phyloP scores from a whole-genome alignment of 139 green algal species.

The Closterium sp. region DNA sequence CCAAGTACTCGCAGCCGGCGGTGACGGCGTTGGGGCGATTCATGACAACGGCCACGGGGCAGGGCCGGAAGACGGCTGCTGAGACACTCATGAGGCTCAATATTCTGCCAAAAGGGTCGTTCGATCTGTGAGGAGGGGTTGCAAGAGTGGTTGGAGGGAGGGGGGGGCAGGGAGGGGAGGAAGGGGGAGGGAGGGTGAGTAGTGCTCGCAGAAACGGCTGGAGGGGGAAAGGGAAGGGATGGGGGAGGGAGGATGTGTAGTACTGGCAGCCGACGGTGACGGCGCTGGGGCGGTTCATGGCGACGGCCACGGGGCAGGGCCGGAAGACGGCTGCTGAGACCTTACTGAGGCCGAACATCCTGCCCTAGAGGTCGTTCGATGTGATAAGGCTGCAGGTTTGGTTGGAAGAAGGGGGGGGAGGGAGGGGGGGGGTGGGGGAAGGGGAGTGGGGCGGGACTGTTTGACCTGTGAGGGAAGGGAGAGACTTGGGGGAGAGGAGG shows the following conservation, averaged over 20 bases:
- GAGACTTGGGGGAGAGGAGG: neutral
- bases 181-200: no score
- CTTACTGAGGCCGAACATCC: conserved; percentile 12
- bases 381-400: neutral
- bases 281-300: conserved; percentile 19
- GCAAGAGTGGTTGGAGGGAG: neutral
- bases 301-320: conserved; percentile 2
- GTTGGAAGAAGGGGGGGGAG: neutral
- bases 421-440: neutral
- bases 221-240: no score
- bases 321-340: conserved; percentile 12
- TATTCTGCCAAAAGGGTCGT: conserved; percentile 7
- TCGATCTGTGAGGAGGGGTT: neutral
- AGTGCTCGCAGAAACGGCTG: no score
- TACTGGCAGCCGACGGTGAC: conserved; percentile 14
- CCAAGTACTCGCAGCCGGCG: conserved; percentile 27
- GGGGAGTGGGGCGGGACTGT: neutral
- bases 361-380: conserved; percentile 13
- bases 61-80: conserved; percentile 9
- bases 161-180: no score
- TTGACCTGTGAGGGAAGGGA: neutral
- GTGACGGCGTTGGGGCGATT: conserved; percentile 16
- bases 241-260: neutral
- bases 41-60: conserved; percentile 25
- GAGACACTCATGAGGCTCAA: conserved; percentile 28